These are phyloP conservation scores for Saccharomycopsis sp. DNA, from an alignment of 805 yeast genomes.

Conservation along the genomic window DNA sequence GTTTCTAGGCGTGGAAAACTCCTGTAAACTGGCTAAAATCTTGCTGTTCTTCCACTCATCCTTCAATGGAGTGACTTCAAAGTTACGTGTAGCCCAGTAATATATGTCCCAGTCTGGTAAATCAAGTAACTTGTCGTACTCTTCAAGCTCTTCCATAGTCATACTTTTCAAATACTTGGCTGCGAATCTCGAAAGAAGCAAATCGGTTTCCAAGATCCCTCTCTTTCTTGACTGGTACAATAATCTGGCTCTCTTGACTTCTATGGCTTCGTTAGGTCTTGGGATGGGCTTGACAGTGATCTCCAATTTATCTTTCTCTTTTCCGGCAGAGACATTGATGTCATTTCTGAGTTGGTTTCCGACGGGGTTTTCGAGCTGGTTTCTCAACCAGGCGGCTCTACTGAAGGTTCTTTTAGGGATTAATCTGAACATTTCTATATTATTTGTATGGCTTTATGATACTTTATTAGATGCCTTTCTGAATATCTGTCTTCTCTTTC, in stretches of 20 bases:
- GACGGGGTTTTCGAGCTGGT: background rate
- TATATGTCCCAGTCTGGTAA: conserved; percentile 99
- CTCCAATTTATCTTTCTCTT: conserved; percentile 39
- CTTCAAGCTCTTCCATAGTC: conserved; percentile 62
- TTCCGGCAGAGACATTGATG: conserved; percentile 18
- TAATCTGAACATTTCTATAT: background rate
- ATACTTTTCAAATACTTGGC: conserved; percentile 58
- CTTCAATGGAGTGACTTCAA: conserved; percentile 77
- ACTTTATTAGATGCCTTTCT: no score
- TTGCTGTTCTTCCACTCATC: conserved; percentile 71
- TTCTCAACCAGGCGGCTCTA: background rate
- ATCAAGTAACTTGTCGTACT: conserved; percentile 79
- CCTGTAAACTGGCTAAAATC: conserved; percentile 60
- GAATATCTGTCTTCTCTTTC: no score
- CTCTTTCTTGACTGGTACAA: conserved; percentile 89
- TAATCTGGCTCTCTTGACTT: conserved; percentile 77
- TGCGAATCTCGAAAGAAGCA: conserved; percentile 80
- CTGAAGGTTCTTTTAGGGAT: background rate
- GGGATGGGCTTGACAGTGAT: conserved; percentile 74
- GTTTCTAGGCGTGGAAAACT: conserved; percentile 60
- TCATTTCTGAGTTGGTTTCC: conserved; percentile 6
- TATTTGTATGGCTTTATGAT: no score
- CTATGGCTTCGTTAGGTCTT: conserved; percentile 65
- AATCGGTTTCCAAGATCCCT: conserved; percentile 90
- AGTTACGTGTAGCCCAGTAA: conserved; percentile 93